Conservation (phyloP, 2,329 filamentous ascomycete genomes). For the Xylaria sp. region DNA sequence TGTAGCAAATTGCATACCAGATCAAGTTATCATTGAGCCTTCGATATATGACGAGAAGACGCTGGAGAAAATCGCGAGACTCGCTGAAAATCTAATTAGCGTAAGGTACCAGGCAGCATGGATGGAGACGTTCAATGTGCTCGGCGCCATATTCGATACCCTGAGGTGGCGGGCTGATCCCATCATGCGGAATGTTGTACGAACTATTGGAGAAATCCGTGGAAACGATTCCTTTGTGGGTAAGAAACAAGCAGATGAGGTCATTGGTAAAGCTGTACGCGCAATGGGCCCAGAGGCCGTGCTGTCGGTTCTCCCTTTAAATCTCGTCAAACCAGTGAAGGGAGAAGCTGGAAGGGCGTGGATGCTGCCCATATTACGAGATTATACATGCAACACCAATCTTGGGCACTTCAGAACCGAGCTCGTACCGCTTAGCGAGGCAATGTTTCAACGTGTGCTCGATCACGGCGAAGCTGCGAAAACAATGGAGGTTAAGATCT, state of each 20-base stretch:
- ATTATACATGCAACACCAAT: slow-evolving; percentile 89
- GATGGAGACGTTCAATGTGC: slow-evolving; percentile 92
- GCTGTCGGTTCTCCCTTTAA: slow-evolving; percentile 84
- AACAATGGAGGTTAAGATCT: slow-evolving; percentile 97
- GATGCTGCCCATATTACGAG: slow-evolving; percentile 91
- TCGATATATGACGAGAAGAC: slow-evolving; percentile 93
- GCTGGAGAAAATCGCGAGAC: slow-evolving; percentile 81
- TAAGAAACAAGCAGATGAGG: slow-evolving; percentile 93
- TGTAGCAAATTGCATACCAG: slow-evolving; percentile 87
- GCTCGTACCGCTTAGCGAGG: slow-evolving; percentile 88
- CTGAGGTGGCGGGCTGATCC: slow-evolving; percentile 87
- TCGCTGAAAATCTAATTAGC: slow-evolving; percentile 78
- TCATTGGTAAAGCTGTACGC: slow-evolving; percentile 86
- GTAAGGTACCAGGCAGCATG: slow-evolving; percentile 95
- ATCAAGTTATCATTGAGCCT: slow-evolving; percentile 84
- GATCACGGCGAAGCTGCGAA: slow-evolving; percentile 85
- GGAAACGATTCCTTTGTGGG: slow-evolving; percentile 88
- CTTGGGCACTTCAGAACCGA: slow-evolving; percentile 86
- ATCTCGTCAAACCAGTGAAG: slow-evolving; percentile 79
- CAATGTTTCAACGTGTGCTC: slow-evolving; percentile 88
- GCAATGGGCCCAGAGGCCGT: slow-evolving; percentile 91
- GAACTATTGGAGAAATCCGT: slow-evolving; percentile 85
- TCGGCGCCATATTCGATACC: slow-evolving; percentile 86
- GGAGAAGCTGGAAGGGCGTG: slow-evolving; percentile 89
- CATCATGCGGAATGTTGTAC: slow-evolving; percentile 79